Percentiles rank a stretch among this genome's conserved stretches.
phyloP scores from a whole-genome alignment of 768 basidiomycete genomes.

The Rhodotorula sphaerocarpa region DNA sequence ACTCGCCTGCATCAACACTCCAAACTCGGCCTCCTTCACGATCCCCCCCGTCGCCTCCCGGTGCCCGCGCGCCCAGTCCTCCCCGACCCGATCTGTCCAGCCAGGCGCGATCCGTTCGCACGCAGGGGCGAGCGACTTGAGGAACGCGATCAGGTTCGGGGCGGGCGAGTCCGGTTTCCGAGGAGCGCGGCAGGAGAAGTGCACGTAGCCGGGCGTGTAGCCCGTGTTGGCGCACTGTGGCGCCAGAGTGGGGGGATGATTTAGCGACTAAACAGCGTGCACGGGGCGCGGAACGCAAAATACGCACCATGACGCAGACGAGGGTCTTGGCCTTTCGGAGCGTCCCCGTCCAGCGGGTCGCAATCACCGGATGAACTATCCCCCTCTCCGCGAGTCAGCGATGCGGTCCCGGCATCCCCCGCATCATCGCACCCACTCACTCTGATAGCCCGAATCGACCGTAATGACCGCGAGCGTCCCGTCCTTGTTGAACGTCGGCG shows the following conservation, averaged over 20 bases:
- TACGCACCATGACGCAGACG: conserved; percentile 29
- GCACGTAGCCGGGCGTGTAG: conserved; percentile 36
- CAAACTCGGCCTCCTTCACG: conserved; percentile 45
- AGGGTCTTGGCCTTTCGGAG: conserved; percentile 41
- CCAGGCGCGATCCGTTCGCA: conserved; percentile 19
- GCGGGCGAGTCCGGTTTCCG: conserved; percentile 1
- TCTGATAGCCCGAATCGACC: conserved; percentile 47
- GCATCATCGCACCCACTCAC: no score
- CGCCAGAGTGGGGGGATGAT: conserved; percentile 45
- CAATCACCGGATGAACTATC: conserved; percentile 48
- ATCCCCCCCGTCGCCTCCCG: conserved; percentile 52
- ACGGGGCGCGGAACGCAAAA: neutral
- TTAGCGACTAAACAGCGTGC: conserved; percentile 40
- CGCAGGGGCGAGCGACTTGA: conserved; percentile 5
- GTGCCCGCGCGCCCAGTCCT: conserved; percentile 50
- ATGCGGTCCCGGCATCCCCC: no score
- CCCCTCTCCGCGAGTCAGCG: no score
- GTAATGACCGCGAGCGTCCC: conserved; percentile 48
- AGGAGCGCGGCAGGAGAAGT: conserved; percentile 26
- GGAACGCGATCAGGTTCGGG: conserved; percentile 19
- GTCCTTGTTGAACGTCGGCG: conserved; percentile 49
- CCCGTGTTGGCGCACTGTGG: conserved; percentile 46
- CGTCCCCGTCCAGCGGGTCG: conserved; percentile 49
- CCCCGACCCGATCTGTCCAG: conserved; percentile 45
- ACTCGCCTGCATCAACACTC: conserved; percentile 12